Conservation (phyloP, 192 early-diverging fungal genomes). For the Coemansia reversa region DNA sequence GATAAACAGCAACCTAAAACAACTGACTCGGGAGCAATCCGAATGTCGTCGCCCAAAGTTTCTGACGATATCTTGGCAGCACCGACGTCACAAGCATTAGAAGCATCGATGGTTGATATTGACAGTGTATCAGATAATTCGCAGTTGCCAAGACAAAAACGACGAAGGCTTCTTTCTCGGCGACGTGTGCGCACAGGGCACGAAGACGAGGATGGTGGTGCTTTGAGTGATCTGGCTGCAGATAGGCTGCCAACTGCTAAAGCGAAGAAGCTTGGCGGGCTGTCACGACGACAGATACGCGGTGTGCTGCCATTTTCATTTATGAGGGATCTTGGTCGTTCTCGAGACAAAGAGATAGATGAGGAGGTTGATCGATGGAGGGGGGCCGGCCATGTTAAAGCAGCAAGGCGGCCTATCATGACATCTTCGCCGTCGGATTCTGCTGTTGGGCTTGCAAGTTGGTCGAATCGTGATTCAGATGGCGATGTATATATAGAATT, state of each 20-base stretch:
- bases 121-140: background rate
- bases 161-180: conserved; percentile 16
- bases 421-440: conserved; percentile 1
- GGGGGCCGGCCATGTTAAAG: background rate
- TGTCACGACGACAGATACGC: conserved; percentile 42
- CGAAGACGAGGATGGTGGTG: background rate
- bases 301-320: conserved; percentile 51
- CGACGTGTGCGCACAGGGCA: background rate
- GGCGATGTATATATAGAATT: conserved; percentile 2
- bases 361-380: conserved; percentile 18
- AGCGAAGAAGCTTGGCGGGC: conserved; percentile 15
- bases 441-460: background rate
- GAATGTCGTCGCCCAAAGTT: conserved; percentile 1
- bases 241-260: conserved; percentile 19
- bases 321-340: conserved; percentile 32
- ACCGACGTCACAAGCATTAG: background rate
- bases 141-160: background rate
- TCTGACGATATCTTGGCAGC: background rate
- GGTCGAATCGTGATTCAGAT: background rate
- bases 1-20: background rate
- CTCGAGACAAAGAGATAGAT: conserved; percentile 16
- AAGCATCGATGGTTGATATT: background rate
- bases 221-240: background rate
- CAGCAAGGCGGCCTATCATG: conserved; percentile 12
- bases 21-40: background rate